Evolutionary conservation across 148 eudicot species (phyloP).

Genomic region (Salicornia ramosissima): DNA sequence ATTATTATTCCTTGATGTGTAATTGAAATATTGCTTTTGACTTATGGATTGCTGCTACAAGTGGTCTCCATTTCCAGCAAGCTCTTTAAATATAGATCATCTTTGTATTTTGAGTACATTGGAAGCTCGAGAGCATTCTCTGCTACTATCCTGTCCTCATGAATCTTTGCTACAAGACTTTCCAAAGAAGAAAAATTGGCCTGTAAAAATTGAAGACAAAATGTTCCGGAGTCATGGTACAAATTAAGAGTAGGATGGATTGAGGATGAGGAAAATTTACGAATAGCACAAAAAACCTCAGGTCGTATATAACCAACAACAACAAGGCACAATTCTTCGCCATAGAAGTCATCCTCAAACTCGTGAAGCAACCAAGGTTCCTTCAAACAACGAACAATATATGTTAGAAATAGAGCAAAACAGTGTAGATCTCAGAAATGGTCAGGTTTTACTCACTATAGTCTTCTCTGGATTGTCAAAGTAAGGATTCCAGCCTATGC

Average conservation of each 20-base stretch:
- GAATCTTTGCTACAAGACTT: slow-evolving; percentile 61
- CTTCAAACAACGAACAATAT: slow-evolving; percentile 29
- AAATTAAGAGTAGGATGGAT: not conserved
- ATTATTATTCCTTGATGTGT: not conserved
- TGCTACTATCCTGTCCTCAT: slow-evolving; percentile 63
- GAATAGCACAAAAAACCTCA: slow-evolving; percentile 45
- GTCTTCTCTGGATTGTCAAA: slow-evolving; percentile 88
- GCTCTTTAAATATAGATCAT: slow-evolving; percentile 50
- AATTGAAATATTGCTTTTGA: not conserved
- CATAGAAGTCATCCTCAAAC: slow-evolving; percentile 83
- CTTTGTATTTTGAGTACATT: slow-evolving; percentile 47
- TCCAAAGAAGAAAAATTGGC: slow-evolving; percentile 68
- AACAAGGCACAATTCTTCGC: slow-evolving; percentile 70
- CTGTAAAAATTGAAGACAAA: slow-evolving; percentile 28
- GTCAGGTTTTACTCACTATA: slow-evolving; percentile 54
- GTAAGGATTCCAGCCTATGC: slow-evolving; percentile 95
- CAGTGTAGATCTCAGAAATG: not conserved
- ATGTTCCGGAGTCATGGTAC: not conserved
- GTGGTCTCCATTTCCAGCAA: slow-evolving; percentile 21
- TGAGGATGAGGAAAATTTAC: not conserved
- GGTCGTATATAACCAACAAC: slow-evolving; percentile 89
- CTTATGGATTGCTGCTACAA: not conserved
- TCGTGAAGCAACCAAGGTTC: slow-evolving; percentile 99
- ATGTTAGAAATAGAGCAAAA: slow-evolving; percentile 7
- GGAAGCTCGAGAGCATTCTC: slow-evolving; percentile 82